Evolutionary conservation across 2,329 filamentous ascomycete species (phyloP).

Genomic region (Verticillium zaregamsianum): DNA sequence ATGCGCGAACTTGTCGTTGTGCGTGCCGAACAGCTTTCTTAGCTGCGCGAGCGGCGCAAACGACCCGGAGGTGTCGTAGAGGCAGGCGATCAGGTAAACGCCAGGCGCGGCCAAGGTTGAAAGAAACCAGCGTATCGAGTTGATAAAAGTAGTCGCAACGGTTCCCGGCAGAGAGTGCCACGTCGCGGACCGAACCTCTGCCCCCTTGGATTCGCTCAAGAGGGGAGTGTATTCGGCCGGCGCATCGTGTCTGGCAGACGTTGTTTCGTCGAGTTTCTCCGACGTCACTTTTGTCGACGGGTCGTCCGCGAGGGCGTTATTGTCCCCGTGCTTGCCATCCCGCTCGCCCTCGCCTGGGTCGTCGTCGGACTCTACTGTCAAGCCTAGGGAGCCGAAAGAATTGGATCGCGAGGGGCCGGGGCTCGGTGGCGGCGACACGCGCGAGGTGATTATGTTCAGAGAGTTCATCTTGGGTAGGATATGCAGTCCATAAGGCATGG

Average conservation of each 20-base stretch:
- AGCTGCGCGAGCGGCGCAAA: conserved; percentile 77
- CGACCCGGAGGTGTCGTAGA: conserved; percentile 74
- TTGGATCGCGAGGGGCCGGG: conserved; percentile 56
- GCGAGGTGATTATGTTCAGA: conserved; percentile 86
- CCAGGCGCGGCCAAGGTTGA: conserved; percentile 76
- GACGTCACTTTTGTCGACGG: conserved; percentile 14
- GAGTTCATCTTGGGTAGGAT: conserved; percentile 80
- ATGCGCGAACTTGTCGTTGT: conserved; percentile 45
- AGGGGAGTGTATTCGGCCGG: conserved; percentile 66
- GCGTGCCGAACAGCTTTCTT: conserved; percentile 55
- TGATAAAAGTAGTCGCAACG: conserved; percentile 67
- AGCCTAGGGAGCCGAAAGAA: conserved; percentile 51
- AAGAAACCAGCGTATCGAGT: conserved; percentile 73
- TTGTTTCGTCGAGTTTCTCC: conserved; percentile 6
- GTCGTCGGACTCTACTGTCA: conserved; percentile 39
- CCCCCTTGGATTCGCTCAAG: conserved; percentile 29
- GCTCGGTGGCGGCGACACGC: conserved; percentile 62
- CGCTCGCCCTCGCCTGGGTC: conserved; percentile 27
- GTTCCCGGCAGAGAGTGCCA: conserved; percentile 62
- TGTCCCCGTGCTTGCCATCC: conserved; percentile 15
- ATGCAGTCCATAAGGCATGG: conserved; percentile 49
- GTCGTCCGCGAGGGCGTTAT: conserved; percentile 23
- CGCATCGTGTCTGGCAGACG: conserved; percentile 19
- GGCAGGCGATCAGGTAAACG: conserved; percentile 75
- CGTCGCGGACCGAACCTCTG: conserved; percentile 30